phyloP scores from a whole-genome alignment of 441 rosid species.

The Arabidopsis hybrid region DNA sequence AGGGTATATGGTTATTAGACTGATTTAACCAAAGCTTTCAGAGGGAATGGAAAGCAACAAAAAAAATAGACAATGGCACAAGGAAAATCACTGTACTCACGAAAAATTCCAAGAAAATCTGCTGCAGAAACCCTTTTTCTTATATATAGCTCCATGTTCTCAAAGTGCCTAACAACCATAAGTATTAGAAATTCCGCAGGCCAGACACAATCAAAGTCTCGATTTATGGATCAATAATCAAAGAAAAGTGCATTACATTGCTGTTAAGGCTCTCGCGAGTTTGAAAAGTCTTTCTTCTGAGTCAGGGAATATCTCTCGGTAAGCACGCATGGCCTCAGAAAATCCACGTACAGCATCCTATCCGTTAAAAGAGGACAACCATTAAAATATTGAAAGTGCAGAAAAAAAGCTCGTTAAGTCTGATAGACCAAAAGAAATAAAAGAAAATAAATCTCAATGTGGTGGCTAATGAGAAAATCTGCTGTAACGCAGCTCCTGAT shows the following conservation, averaged over 20 bases:
- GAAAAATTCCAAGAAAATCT: conserved; percentile 62
- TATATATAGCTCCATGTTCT: conserved; percentile 62
- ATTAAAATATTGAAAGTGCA: conserved; percentile 4
- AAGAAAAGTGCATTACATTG: conserved; percentile 56
- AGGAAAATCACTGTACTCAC: conserved; percentile 60
- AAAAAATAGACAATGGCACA: conserved; percentile 25
- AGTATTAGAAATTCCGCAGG: conserved; percentile 21
- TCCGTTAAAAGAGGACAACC: conserved; percentile 1
- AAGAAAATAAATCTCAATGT: conserved; percentile 33
- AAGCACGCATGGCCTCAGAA: conserved; percentile 90
- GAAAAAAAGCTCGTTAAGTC: conserved; percentile 16
- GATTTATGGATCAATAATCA: conserved; percentile 18
- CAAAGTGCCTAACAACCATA: conserved; percentile 69
- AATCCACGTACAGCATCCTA: conserved; percentile 87
- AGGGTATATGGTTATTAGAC: conserved; percentile 31
- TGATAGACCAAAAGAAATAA: conserved; percentile 33
- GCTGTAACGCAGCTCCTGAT: conserved; percentile 7
- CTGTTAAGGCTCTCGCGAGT: conserved; percentile 75
- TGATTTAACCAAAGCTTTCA: conserved; percentile 24
- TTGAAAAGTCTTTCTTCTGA: conserved; percentile 80
- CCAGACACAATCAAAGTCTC: conserved; percentile 16
- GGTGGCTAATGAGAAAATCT: conserved; percentile 20
- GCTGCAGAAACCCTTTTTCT: conserved; percentile 64
- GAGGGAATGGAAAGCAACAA: conserved; percentile 22
- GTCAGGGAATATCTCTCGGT: conserved; percentile 91